Conservation (phyloP, 495 filamentous ascomycete genomes). For the Acidiella bohemica region DNA sequence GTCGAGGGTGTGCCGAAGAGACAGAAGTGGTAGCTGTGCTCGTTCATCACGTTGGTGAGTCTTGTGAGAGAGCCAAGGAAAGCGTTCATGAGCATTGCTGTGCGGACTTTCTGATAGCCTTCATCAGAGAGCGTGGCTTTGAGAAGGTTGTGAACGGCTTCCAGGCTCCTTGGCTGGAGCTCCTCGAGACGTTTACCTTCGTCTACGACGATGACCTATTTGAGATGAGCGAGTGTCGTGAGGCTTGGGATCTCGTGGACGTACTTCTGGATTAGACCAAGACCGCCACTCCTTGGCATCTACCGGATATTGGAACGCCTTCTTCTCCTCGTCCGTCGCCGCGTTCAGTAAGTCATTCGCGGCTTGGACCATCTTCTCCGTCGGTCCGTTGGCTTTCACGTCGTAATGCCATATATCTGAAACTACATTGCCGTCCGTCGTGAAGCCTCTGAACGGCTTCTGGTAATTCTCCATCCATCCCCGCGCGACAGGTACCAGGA, state of each 20-base stretch:
- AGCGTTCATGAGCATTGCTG: constrained; percentile 62
- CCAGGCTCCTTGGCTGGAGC: constrained; percentile 30
- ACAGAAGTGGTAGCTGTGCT: constrained; percentile 61
- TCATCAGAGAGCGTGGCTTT: constrained; percentile 46
- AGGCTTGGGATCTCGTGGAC: neutral
- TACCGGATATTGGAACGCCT: constrained; percentile 42
- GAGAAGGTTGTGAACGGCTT: constrained; percentile 41
- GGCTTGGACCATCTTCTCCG: constrained; percentile 39
- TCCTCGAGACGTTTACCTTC: constrained; percentile 55
- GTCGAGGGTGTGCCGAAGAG: constrained; percentile 44
- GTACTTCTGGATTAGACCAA: constrained; percentile 58
- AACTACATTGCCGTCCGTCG: constrained; percentile 44
- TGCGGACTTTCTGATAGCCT: constrained; percentile 56
- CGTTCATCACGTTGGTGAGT: constrained; percentile 51
- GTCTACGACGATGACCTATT: constrained; percentile 28
- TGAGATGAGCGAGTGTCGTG: neutral
- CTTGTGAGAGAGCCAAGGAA: constrained; percentile 59
- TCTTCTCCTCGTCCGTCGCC: constrained; percentile 36
- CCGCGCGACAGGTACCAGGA: constrained; percentile 15
- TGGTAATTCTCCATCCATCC: constrained; percentile 47
- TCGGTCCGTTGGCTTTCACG: constrained; percentile 20
- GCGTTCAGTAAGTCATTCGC: constrained; percentile 32
- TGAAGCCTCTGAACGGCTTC: constrained; percentile 60
- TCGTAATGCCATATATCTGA: constrained; percentile 8
- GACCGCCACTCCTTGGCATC: constrained; percentile 58